Conservation (phyloP, 2,329 filamentous ascomycete genomes). For the Exophiala alcalophila region DNA sequence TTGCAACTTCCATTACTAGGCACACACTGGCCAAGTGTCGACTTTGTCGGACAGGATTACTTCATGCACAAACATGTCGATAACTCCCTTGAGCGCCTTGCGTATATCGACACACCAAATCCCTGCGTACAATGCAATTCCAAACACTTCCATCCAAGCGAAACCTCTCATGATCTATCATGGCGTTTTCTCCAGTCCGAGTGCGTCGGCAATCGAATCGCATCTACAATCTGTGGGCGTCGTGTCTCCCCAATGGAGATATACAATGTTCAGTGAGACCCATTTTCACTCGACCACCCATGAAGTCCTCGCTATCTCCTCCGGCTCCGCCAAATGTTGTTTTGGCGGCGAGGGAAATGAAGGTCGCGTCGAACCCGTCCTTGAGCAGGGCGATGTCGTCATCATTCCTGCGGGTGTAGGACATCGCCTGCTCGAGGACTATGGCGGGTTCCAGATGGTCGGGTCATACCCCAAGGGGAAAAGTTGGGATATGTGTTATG, state of each 20-base stretch:
- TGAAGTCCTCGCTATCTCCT: constrained; percentile 61
- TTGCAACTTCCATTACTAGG: too few species aligned
- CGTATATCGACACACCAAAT: constrained; percentile 59
- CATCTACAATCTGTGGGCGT: constrained; percentile 55
- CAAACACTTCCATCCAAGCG: constrained; percentile 63
- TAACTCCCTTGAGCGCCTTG: constrained; percentile 51
- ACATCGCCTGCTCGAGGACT: constrained; percentile 57
- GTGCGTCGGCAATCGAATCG: constrained; percentile 53
- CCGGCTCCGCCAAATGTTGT: constrained; percentile 59
- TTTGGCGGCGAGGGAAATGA: constrained; percentile 66
- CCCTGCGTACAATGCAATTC: constrained; percentile 54
- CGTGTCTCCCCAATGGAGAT: constrained; percentile 64
- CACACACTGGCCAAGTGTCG: neutral
- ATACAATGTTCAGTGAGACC: constrained; percentile 63
- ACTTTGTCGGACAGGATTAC: neutral
- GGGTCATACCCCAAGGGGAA: constrained; percentile 60
- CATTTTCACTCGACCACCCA: constrained; percentile 69
- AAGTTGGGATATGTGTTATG: constrained; percentile 71
- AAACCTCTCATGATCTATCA: constrained; percentile 67
- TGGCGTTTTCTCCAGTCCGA: constrained; percentile 50
- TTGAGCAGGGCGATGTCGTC: constrained; percentile 61
- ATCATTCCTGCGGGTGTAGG: constrained; percentile 64
- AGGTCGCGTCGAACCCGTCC: constrained; percentile 52
- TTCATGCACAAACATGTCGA: constrained; percentile 30
- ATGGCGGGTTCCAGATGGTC: constrained; percentile 62